Evolutionary conservation across 352 stramenopile species (phyloP).

Genomic region (Globisporangium recalcitrans): DNA sequence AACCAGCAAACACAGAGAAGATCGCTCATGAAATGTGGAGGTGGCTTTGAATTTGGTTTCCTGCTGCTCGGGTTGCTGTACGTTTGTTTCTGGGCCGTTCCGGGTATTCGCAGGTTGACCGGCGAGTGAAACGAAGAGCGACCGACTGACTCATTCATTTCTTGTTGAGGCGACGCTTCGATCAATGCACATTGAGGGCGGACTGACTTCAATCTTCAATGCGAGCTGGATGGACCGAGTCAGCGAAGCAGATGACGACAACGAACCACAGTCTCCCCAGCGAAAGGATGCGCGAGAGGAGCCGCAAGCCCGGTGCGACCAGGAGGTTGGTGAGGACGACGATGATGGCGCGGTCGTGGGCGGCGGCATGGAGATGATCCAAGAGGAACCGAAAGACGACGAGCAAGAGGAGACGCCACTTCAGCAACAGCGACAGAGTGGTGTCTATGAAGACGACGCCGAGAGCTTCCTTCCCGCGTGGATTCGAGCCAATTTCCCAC

Average conservation of each 20-base stretch:
- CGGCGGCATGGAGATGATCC: neutral
- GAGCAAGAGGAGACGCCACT: neutral
- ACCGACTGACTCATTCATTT: too few relatives aligned
- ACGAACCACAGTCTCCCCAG: neutral
- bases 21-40: neutral
- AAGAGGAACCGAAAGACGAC: neutral
- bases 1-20: neutral
- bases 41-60: too few relatives aligned
- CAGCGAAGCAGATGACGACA: neutral
- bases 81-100: too few relatives aligned
- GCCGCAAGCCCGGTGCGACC: neutral
- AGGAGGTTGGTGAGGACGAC: too few relatives aligned
- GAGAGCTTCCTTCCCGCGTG: conserved; percentile 24
- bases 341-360: neutral
- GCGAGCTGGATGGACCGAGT: neutral
- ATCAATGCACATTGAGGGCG: too few relatives aligned
- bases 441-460: neutral
- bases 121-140: too few relatives aligned
- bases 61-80: too few relatives aligned
- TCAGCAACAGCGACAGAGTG: neutral
- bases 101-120: too few relatives aligned
- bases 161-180: too few relatives aligned
- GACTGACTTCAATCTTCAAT: too few relatives aligned
- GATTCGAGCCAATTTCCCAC: conserved; percentile 35
- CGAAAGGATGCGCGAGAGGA: neutral